These are phyloP conservation scores for Alnus glutinosa DNA, from an alignment of 306 rosid genomes.

Conservation along the genomic window DNA sequence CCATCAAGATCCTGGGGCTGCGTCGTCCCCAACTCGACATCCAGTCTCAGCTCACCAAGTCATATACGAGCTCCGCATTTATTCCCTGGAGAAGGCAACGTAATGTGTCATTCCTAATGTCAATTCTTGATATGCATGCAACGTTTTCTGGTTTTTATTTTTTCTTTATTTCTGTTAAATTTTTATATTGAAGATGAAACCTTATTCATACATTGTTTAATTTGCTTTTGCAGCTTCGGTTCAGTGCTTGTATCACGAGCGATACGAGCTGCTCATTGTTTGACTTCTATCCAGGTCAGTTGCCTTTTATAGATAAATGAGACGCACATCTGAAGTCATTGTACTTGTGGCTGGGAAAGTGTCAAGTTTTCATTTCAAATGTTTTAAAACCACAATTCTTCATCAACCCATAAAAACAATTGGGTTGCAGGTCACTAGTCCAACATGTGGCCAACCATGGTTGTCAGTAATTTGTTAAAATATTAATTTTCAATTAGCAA, in stretches of 20 bases:
- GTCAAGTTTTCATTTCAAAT: not conserved
- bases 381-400: not conserved
- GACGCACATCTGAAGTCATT: not conserved
- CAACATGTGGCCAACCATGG: not conserved
- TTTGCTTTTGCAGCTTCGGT: slow-evolving; percentile 55
- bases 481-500: not conserved
- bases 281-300: slow-evolving; percentile 76
- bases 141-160: not conserved
- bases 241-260: slow-evolving; percentile 59
- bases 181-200: not conserved
- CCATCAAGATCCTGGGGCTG: slow-evolving; percentile 58
- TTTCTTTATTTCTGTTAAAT: slow-evolving; percentile 10
- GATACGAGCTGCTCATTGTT: slow-evolving; percentile 80
- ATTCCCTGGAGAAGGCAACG: slow-evolving; percentile 78
- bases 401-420: not conserved
- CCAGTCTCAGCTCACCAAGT: slow-evolving; percentile 77
- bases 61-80: slow-evolving; percentile 71
- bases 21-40: slow-evolving; percentile 74
- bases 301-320: slow-evolving; percentile 5
- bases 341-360: not conserved
- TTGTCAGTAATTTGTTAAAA: not conserved
- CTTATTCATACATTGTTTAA: not conserved
- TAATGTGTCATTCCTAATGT: slow-evolving; percentile 35
- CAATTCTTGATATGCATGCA: slow-evolving; percentile 5
- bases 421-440: not conserved